A percentile compares a stretch with the other conserved stretches of the same genome.
phyloP scores from a whole-genome alignment of 1,284 basidiomycete species.

The Phylloporus sp. region DNA sequence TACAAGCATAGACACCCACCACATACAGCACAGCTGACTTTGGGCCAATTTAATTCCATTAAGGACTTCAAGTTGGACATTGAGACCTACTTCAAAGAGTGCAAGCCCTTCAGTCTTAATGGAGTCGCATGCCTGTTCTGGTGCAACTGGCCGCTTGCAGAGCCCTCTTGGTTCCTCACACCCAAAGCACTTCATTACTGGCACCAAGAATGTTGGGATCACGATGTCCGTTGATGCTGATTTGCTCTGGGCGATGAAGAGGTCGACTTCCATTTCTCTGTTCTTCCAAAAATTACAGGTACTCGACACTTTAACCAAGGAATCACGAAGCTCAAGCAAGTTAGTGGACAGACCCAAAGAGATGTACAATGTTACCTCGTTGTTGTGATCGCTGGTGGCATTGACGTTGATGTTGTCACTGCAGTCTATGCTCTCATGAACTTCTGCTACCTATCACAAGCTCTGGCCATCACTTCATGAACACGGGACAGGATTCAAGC shows the following conservation, averaged over 20 bases:
- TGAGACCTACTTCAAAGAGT: too few species aligned
- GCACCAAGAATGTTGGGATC: constrained; percentile 7
- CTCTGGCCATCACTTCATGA: neutral
- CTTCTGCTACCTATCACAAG: neutral
- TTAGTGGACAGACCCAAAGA: neutral
- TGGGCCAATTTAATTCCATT: too few species aligned
- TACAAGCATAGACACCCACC: too few species aligned
- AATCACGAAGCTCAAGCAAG: neutral
- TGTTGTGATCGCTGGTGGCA: neutral
- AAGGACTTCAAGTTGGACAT: too few species aligned
- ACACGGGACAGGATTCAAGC: neutral
- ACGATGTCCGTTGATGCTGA: constrained; percentile 10
- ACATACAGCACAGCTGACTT: too few species aligned
- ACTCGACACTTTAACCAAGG: neutral
- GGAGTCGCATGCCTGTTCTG: too few species aligned
- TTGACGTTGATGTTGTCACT: neutral
- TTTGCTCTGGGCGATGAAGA: neutral
- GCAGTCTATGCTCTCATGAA: neutral
- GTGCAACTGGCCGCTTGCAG: too few species aligned
- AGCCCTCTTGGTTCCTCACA: constrained; percentile 3
- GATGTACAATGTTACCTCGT: neutral
- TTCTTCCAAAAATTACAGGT: neutral
- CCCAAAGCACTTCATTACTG: constrained; percentile 8
- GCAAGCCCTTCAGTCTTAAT: too few species aligned
- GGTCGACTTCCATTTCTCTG: neutral